A percentile compares a stretch with the other conserved stretches of the same genome.
These are phyloP conservation scores for Microbotryum saponariae DNA, from an alignment of 1,284 basidiomycete species.

Conservation along the genomic window DNA sequence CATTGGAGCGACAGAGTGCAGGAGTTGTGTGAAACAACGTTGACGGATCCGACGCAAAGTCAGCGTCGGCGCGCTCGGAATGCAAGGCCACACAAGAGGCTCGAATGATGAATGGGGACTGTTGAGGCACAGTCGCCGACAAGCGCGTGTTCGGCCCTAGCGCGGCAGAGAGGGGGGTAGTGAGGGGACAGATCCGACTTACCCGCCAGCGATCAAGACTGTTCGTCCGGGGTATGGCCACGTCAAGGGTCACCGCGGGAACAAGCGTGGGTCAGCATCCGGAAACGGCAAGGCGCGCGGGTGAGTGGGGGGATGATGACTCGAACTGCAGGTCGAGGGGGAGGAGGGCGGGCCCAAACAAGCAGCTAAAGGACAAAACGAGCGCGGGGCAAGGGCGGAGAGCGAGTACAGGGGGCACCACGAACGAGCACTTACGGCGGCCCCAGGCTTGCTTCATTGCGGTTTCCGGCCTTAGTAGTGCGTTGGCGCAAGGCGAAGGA, in stretches of 20 bases:
- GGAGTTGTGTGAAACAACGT: not conserved
- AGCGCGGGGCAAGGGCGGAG: not conserved
- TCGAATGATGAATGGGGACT: not conserved
- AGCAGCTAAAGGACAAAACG: not conserved
- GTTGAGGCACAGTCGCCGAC: not conserved
- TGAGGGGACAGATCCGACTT: not conserved
- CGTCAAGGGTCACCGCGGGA: not conserved
- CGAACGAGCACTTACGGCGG: constrained; percentile 17
- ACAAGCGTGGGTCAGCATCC: not conserved
- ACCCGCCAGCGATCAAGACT: constrained; percentile 32
- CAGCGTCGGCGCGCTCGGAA: not conserved
- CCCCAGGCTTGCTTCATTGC: constrained; percentile 16
- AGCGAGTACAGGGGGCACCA: not conserved
- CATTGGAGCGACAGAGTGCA: not conserved
- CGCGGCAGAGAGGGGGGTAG: not conserved
- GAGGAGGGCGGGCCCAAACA: not conserved
- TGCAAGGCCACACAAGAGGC: not conserved
- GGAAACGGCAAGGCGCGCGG: not conserved
- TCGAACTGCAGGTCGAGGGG: not conserved
- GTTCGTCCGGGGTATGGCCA: not conserved
- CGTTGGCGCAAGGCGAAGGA: too few relatives aligned
- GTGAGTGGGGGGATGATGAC: not conserved
- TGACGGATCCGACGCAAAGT: not conserved
- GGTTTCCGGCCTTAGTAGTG: not conserved
- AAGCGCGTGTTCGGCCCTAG: too few relatives aligned